A percentile compares a stretch with the other conserved stretches of the same genome.
Conservation (phyloP, 2,329 filamentous ascomycete genomes). For the Colletotrichum tropicale region DNA sequence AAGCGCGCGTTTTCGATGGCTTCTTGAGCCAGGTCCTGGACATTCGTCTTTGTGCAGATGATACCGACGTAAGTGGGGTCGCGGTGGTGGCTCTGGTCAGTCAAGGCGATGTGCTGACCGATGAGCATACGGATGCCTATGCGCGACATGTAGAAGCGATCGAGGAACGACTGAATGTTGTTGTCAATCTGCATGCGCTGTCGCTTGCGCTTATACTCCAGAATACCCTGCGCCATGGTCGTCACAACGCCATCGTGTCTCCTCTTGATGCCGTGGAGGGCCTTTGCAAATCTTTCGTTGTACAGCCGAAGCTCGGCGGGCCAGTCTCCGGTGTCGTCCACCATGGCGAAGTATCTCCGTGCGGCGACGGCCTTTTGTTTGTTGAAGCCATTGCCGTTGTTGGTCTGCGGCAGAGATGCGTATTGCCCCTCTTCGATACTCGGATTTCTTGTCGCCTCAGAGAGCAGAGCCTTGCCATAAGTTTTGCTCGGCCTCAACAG, state of each 20-base stretch:
- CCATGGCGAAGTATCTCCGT: slow-evolving; percentile 87
- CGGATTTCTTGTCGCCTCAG: slow-evolving; percentile 87
- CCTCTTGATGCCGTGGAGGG: slow-evolving; percentile 91
- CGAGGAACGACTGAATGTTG: slow-evolving; percentile 95
- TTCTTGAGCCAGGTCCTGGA: slow-evolving; percentile 91
- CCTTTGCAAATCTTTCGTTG: slow-evolving; percentile 88
- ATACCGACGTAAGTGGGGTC: slow-evolving; percentile 97
- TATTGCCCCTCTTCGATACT: slow-evolving; percentile 88
- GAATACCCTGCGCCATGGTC: slow-evolving; percentile 95
- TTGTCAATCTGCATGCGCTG: slow-evolving; percentile 99
- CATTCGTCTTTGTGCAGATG: slow-evolving; percentile 98
- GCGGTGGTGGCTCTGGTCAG: slow-evolving; percentile 86
- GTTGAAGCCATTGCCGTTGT: slow-evolving; percentile 49
- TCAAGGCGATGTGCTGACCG: slow-evolving; percentile 96
- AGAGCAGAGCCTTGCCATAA: slow-evolving; percentile 68
- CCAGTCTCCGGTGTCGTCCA: slow-evolving; percentile 89
- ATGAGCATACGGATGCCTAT: slow-evolving; percentile 99
- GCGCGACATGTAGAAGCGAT: slow-evolving; percentile 99
- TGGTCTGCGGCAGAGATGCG: slow-evolving; percentile 47
- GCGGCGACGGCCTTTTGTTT: slow-evolving; percentile 56
- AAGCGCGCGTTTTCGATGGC: slow-evolving; percentile 99
- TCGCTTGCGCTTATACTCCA: slow-evolving; percentile 95
- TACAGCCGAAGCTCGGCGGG: slow-evolving; percentile 93
- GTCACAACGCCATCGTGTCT: slow-evolving; percentile 97
- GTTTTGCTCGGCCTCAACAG: slow-evolving; percentile 71